phyloP scores from a whole-genome alignment of 2,329 filamentous ascomycete genomes.

The Periconia sp. region DNA sequence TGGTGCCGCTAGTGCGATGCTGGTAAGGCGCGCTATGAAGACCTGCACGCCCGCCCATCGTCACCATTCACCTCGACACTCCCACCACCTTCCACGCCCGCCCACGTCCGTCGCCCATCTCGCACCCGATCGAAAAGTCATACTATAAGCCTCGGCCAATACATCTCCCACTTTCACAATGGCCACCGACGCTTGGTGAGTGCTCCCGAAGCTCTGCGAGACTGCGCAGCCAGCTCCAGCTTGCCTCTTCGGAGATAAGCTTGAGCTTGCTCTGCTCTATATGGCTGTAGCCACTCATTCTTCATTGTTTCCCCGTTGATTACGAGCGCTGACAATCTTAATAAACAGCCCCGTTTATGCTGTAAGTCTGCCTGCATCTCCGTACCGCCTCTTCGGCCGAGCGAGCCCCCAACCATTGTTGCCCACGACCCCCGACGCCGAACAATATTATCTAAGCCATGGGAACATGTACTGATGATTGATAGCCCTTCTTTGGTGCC shows the following conservation, averaged over 20 bases:
- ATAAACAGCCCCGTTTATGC: constrained; percentile 88
- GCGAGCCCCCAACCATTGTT: constrained; percentile 23
- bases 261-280: constrained; percentile 33
- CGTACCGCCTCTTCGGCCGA: constrained; percentile 27
- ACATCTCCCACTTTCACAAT: constrained; percentile 60
- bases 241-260: constrained; percentile 41
- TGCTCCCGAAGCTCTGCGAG: constrained; percentile 45
- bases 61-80: constrained; percentile 41
- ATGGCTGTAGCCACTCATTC: constrained; percentile 14
- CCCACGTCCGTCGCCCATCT: constrained; percentile 37
- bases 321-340: constrained; percentile 35
- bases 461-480: constrained; percentile 27
- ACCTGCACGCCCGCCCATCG: constrained; percentile 41
- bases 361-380: constrained; percentile 72
- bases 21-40: constrained; percentile 28
- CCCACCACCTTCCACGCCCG: constrained; percentile 33
- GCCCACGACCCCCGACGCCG: constrained; percentile 17
- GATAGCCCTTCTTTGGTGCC: constrained; percentile 89
- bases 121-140: constrained; percentile 29
- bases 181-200: constrained; percentile 83
- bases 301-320: not conserved
- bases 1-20: constrained; percentile 16
- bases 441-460: no score
- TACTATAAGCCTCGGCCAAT: constrained; percentile 26
- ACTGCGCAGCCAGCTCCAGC: constrained; percentile 43